phyloP scores from a whole-genome alignment of 2,329 filamentous ascomycete genomes.

The Tolypocladium endophyticum region DNA sequence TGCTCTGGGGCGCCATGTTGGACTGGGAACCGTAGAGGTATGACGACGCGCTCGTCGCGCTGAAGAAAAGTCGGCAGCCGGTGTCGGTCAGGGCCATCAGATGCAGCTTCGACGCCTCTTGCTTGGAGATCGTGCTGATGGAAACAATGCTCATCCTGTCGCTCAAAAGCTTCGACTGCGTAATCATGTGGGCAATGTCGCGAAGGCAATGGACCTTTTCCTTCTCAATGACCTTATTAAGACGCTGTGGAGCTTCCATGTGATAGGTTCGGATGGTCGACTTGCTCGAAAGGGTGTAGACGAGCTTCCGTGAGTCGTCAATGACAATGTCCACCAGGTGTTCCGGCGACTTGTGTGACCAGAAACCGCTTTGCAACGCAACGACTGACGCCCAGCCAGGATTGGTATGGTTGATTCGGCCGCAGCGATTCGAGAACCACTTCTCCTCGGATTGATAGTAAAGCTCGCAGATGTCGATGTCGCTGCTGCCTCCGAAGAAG shows the following conservation, averaged over 20 bases:
- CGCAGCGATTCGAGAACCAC: constrained; percentile 86
- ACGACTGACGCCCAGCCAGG: constrained; percentile 60
- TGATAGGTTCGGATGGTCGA: constrained; percentile 90
- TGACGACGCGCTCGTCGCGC: constrained; percentile 69
- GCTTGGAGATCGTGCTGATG: constrained; percentile 72
- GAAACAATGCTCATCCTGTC: constrained; percentile 66
- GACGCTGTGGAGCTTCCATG: constrained; percentile 55
- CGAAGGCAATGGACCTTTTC: constrained; percentile 49
- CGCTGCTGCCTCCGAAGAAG: constrained; percentile 74
- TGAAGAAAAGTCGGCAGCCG: constrained; percentile 85
- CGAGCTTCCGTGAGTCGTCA: constrained; percentile 76
- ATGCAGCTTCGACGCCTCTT: constrained; percentile 73
- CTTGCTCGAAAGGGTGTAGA: constrained; percentile 82
- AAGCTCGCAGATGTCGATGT: constrained; percentile 86
- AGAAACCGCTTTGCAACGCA: constrained; percentile 36
- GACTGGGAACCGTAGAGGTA: constrained; percentile 52
- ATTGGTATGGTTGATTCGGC: constrained; percentile 80
- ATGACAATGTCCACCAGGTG: constrained; percentile 69
- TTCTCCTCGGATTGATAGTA: constrained; percentile 95
- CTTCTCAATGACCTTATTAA: constrained; percentile 57
- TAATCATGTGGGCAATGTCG: constrained; percentile 80
- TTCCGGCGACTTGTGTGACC: constrained; percentile 44
- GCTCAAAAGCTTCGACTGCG: constrained; percentile 59
- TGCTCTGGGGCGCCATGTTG: constrained; percentile 69
- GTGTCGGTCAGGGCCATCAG: constrained; percentile 85